Evolutionary conservation across 2,329 filamentous ascomycete species (phyloP), one percentile per base, ranked within the genome.

Genomic region (Ustulina deusta): DNA sequence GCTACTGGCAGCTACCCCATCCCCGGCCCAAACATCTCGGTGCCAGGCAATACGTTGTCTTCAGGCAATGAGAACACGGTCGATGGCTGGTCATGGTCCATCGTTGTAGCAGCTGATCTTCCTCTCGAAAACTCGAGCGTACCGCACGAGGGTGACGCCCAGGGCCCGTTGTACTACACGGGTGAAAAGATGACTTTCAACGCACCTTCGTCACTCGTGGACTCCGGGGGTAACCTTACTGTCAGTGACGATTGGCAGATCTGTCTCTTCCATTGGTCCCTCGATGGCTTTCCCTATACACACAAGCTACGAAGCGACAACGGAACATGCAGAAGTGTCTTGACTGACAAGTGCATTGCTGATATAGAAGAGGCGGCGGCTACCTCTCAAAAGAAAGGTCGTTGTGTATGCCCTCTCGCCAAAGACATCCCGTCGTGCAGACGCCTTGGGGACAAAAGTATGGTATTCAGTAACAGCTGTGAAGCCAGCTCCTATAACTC

Each of bases 251-350:
- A 46, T 7, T 46, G 40, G 55, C n/a, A 32, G 27, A 2, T 48
- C 9, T 58, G 55, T 27, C 6, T 58, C 9, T 20, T 27, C 17
- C 11, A 10, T 1, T 58, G 46, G 60, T 25, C 46, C 5, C 20
- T 54, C 10, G 1, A 9, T 1, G 34, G 46, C 38, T 17, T 32
- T 9, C n/a, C 60, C 17, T 62, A 61, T 36, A 46, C 59, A 6
- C 36, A 32, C 13, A 15, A 62, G n/a, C 36, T 62, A 15, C 48
- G 48, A 25, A 55, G 27, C 49, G 48, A 62, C 20, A 17, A 62
- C 32, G 48, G 60, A 34, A 62, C 60, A 11, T 61, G 46, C 36
- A 22, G 36, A 20, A 61, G 59, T 29, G 5, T 61, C 7, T 29
- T 61, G 36, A 51, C n/a, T 11, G 34, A 42, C 29, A 22, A 54